Evolutionary conservation across 805 yeast species (phyloP).

Genomic region (Teunomyces pallodes): DNA sequence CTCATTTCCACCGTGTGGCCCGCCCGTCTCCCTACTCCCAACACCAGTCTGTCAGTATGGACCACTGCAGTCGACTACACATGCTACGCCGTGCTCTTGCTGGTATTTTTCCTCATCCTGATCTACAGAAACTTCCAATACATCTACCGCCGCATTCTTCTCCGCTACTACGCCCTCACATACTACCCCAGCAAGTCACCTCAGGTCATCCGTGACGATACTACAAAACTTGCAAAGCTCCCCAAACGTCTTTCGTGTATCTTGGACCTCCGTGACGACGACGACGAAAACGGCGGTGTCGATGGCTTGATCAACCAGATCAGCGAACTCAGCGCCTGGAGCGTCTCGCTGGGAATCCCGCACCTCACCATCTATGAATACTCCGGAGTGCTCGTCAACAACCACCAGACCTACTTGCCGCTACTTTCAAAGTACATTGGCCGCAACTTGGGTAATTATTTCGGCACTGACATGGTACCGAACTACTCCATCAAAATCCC

Average conservation of each 20-base stretch:
- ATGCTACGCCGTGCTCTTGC: slow-evolving; percentile 46
- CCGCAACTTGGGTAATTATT: slow-evolving; percentile 64
- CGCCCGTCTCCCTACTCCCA: not conserved
- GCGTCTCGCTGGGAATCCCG: slow-evolving; percentile 81
- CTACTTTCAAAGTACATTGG: slow-evolving; percentile 56
- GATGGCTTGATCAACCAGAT: slow-evolving; percentile 77
- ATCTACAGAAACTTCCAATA: slow-evolving; percentile 52
- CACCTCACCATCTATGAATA: slow-evolving; percentile 73
- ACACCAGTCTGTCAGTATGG: not conserved
- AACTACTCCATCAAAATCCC: slow-evolving; percentile 63
- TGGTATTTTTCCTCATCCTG: slow-evolving; percentile 56
- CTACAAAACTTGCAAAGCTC: slow-evolving; percentile 64
- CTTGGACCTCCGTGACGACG: slow-evolving; percentile 68
- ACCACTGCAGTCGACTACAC: not conserved
- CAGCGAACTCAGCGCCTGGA: slow-evolving; percentile 82
- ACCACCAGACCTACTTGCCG: slow-evolving; percentile 29
- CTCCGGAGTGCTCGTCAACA: slow-evolving; percentile 61
- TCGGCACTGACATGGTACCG: slow-evolving; percentile 70
- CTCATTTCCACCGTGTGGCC: not conserved
- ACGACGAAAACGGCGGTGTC: slow-evolving; percentile 86
- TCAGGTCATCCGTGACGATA: slow-evolving; percentile 81
- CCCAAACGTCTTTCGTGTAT: slow-evolving; percentile 78
- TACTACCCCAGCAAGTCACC: slow-evolving; percentile 75
- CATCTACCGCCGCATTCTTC: slow-evolving; percentile 48
- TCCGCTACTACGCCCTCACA: slow-evolving; percentile 56